phyloP scores from a whole-genome alignment of 73 alveolate genomes.

The Tetrahymena borealis region DNA sequence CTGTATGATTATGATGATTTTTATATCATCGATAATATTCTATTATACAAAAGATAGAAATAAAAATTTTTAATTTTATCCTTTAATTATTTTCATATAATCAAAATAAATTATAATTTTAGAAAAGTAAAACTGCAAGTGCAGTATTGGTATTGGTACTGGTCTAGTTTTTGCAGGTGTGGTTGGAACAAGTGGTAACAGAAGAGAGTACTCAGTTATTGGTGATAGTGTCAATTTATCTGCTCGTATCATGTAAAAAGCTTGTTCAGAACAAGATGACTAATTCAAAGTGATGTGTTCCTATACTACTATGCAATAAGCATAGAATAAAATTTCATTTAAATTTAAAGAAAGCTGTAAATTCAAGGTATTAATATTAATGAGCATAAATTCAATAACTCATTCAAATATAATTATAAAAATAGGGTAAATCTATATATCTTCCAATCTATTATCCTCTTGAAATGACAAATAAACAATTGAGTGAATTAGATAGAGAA shows the following conservation, averaged over 20 bases:
- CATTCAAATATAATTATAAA: not conserved
- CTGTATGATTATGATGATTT: too few relatives aligned
- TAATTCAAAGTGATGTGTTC: slow-evolving; percentile 9
- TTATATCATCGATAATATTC: too few relatives aligned
- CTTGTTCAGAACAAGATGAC: not conserved
- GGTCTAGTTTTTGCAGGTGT: slow-evolving; percentile 93
- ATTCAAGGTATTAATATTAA: not conserved
- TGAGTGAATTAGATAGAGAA: not conserved
- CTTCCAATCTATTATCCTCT: not conserved
- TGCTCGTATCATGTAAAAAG: slow-evolving; percentile 80
- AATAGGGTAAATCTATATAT: not conserved
- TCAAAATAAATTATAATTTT: not conserved
- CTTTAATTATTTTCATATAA: not conserved
- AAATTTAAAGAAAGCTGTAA: not conserved
- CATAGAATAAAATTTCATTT: not conserved
- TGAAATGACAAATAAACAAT: not conserved
- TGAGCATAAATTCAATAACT: not conserved
- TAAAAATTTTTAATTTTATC: not conserved
- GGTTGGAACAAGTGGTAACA: slow-evolving; percentile 91
- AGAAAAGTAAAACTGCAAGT: slow-evolving; percentile 39
- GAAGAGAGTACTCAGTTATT: slow-evolving; percentile 91
- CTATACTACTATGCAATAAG: slow-evolving; percentile 1
- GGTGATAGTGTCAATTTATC: slow-evolving; percentile 95
- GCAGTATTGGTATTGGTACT: slow-evolving; percentile 88
- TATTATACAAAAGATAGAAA: too few relatives aligned